Evolutionary conservation across 176 grass and related monocot genomes (phyloP).

Genomic region (Oryza glumipatula): DNA sequence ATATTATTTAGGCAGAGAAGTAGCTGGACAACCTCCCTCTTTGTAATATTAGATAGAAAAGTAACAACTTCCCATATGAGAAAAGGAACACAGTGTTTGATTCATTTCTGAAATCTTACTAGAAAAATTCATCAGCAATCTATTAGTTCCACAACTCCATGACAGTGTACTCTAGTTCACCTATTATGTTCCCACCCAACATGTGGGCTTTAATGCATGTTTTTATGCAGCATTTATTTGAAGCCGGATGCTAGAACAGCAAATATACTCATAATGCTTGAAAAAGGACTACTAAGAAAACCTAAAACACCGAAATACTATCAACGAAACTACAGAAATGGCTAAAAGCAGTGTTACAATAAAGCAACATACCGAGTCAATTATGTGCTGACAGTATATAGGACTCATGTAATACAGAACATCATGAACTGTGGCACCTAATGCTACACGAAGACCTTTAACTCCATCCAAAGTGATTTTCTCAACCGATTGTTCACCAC

Average conservation of each 20-base stretch:
- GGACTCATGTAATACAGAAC: conserved; percentile 99
- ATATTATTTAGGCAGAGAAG: background rate
- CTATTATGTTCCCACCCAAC: background rate
- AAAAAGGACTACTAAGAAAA: conserved; percentile 21
- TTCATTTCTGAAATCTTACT: conserved; percentile 35
- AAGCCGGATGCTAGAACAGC: conserved; percentile 4
- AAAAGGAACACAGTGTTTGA: background rate
- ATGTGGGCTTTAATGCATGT: conserved; percentile 8
- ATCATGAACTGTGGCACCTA: conserved; percentile 95
- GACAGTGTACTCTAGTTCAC: background rate
- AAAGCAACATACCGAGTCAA: conserved; percentile 85
- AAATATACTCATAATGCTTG: conserved; percentile 2
- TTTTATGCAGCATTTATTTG: conserved; percentile 7
- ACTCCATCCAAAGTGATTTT: conserved; percentile 96
- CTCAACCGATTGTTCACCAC: conserved; percentile 86
- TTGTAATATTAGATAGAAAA: background rate
- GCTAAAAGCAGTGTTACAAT: conserved; percentile 6
- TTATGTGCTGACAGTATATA: conserved; percentile 97
- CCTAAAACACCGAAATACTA: conserved; percentile 26
- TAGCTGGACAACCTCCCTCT: background rate
- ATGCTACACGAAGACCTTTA: conserved; percentile 79
- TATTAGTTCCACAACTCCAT: conserved; percentile 8
- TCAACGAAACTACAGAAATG: conserved; percentile 2
- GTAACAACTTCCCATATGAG: background rate
- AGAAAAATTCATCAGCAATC: background rate